phyloP scores from a whole-genome alignment of 1,284 basidiomycete genomes.

The Ustilago crameri region DNA sequence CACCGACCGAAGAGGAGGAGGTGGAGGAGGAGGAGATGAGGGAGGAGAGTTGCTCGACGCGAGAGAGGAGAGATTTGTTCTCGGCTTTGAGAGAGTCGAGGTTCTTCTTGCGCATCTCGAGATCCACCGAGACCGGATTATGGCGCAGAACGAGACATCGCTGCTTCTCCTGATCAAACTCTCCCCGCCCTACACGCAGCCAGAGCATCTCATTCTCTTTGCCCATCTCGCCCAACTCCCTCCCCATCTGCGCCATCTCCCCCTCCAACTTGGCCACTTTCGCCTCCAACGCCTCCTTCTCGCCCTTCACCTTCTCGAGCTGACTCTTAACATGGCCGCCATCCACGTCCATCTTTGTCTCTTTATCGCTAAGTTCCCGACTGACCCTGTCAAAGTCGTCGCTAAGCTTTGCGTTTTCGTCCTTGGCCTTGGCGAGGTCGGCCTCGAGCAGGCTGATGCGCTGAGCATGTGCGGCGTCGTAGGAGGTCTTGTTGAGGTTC shows the following conservation, averaged over 20 bases:
- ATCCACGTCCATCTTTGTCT: slow-evolving; percentile 19
- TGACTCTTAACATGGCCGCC: not conserved
- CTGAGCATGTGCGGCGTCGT: slow-evolving; percentile 59
- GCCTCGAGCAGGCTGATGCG: slow-evolving; percentile 59
- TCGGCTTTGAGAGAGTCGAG: slow-evolving; percentile 79
- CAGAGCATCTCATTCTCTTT: slow-evolving; percentile 79
- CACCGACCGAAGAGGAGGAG: not conserved
- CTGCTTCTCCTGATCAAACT: slow-evolving; percentile 78
- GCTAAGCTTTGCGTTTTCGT: slow-evolving; percentile 9
- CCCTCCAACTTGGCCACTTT: slow-evolving; percentile 53
- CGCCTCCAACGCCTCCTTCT: slow-evolving; percentile 42
- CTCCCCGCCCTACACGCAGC: slow-evolving; percentile 73
- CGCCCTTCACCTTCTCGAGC: not conserved
- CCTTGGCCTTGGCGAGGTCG: slow-evolving; percentile 35
- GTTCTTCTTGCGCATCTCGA: slow-evolving; percentile 75
- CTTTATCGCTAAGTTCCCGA: slow-evolving; percentile 9
- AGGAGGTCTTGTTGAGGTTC: slow-evolving; percentile 44
- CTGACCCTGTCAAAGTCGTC: slow-evolving; percentile 18
- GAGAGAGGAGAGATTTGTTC: slow-evolving; percentile 75
- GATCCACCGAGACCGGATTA: slow-evolving; percentile 81
- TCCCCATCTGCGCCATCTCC: slow-evolving; percentile 38
- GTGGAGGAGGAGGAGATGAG: slow-evolving; percentile 33
- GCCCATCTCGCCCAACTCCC: slow-evolving; percentile 75
- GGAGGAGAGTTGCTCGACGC: slow-evolving; percentile 62
- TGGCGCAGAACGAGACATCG: slow-evolving; percentile 78